Evolutionary conservation across 2,329 filamentous ascomycete genomes (phyloP), one percentile per base, ranked within the genome.

Genomic region (Epichloe festucae): DNA sequence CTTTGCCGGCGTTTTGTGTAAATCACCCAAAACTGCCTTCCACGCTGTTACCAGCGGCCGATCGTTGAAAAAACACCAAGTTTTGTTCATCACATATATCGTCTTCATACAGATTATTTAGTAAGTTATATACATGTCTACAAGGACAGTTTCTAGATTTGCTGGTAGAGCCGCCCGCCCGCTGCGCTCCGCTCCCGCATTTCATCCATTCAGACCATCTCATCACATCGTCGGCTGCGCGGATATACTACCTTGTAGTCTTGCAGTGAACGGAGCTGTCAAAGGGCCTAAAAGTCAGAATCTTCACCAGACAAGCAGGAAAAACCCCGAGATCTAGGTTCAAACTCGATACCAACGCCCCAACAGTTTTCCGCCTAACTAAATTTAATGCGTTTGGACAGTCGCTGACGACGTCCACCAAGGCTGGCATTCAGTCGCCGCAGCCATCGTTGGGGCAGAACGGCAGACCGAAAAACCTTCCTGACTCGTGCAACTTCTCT

Each of bases 181-280:
- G 17, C 17, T 17, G 17, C 17, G 17, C 46, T 34, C 42, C 31
- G 46, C 49, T 48, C 46, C 49, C 52, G 41, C 52, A 49, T 46
- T 54, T 42, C 52, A 17, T 49, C 43, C 46, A 52, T 36, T 23
- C n/a, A 47, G 8, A 54, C 23, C n/a, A 34, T 40, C 44, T 53
- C 44, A 35, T 47, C 21, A 23, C 23, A 12, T 38, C 19, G 12
- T 39, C 21, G 40, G 14, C 34, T 34, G 27, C 15, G 10, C 40
- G 39, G 40, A 23, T n/a, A 40, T 35, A 21, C 14, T 21, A 31
- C n/a, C 3, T 4, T 17, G 14, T 8, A 46, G 21, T 44, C 42
- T 19, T 46, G 12, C 14, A 36, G 27, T 42, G 41, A 46, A 39
- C 46, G 27, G n/a, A 38, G 14, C 21, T 35, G 34, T 41, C 34